A percentile compares a stretch with the other conserved stretches of the same genome.
phyloP scores from a whole-genome alignment of 805 yeast genomes.

The Yarrowia sp. region DNA sequence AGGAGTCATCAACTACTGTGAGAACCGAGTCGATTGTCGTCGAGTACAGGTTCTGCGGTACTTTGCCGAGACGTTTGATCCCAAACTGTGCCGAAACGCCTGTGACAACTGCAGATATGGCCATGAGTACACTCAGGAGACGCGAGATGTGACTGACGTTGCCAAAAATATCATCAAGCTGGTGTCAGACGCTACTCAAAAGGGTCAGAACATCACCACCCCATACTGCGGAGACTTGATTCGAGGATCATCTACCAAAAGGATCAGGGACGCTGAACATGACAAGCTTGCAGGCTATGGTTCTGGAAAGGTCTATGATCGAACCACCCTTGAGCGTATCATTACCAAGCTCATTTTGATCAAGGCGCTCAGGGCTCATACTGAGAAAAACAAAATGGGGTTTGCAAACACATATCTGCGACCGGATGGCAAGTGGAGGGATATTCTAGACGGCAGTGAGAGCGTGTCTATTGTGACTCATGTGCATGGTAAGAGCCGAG shows the following conservation, averaged over 20 bases:
- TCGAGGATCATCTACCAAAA: conserved; percentile 66
- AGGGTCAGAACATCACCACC: conserved; percentile 61
- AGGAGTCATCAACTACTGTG: conserved; percentile 88
- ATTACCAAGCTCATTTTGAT: conserved; percentile 73
- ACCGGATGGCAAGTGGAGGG: conserved; percentile 55
- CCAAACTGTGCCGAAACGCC: conserved; percentile 58
- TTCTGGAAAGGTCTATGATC: conserved; percentile 59
- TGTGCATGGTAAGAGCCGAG: not conserved
- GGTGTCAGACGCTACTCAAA: conserved; percentile 51
- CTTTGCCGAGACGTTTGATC: conserved; percentile 79
- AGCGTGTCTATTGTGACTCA: conserved; percentile 31
- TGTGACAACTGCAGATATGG: conserved; percentile 81
- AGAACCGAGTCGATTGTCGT: conserved; percentile 85
- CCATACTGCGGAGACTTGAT: conserved; percentile 80
- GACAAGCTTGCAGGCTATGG: conserved; percentile 65
- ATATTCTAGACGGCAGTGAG: conserved; percentile 44
- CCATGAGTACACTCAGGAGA: conserved; percentile 23
- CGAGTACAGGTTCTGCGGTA: conserved; percentile 85
- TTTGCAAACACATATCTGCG: conserved; percentile 75
- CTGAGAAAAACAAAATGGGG: conserved; percentile 68
- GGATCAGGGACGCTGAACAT: conserved; percentile 62
- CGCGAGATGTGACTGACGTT: conserved; percentile 61
- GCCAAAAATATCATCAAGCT: conserved; percentile 60
- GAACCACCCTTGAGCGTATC: conserved; percentile 73
- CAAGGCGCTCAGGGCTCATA: conserved; percentile 65